These are phyloP conservation scores for Rubia occidens DNA, from an alignment of 305 asterid genomes.

Conservation along the genomic window DNA sequence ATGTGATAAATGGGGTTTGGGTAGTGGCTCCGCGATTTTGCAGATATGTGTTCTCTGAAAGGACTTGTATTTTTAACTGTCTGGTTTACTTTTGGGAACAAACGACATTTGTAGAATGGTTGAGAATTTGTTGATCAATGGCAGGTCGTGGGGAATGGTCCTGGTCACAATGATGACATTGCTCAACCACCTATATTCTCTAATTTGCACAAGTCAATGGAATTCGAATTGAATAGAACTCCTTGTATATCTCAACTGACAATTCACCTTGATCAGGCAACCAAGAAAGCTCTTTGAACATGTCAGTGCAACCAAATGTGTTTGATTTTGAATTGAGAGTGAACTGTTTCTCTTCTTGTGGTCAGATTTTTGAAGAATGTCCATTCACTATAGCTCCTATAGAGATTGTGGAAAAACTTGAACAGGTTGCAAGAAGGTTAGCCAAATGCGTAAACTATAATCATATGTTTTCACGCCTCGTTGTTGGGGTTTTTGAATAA, in stretches of 20 bases:
- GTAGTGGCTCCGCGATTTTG: not conserved
- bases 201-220: conserved; percentile 40
- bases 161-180: conserved; percentile 41
- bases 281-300: conserved; percentile 33
- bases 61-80: conserved; percentile 6
- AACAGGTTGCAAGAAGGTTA: conserved; percentile 97
- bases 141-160: conserved; percentile 35
- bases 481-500: not conserved
- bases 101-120: conserved; percentile 42
- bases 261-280: conserved; percentile 27
- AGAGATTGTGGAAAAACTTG: conserved; percentile 72
- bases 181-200: conserved; percentile 30
- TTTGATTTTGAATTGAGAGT: conserved; percentile 24
- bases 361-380: conserved; percentile 94
- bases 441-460: conserved; percentile 77
- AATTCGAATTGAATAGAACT: conserved; percentile 36
- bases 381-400: conserved; percentile 88
- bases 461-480: too few species aligned
- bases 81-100: conserved; percentile 31
- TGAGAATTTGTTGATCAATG: conserved; percentile 48
- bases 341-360: conserved; percentile 15
- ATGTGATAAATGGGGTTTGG: not conserved
- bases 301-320: conserved; percentile 36
- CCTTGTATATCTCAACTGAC: conserved; percentile 34
- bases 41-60: not conserved